These are phyloP conservation scores for Aspergillus arachidicola DNA, from an alignment of 2,329 filamentous ascomycete genomes.

Conservation along the genomic window DNA sequence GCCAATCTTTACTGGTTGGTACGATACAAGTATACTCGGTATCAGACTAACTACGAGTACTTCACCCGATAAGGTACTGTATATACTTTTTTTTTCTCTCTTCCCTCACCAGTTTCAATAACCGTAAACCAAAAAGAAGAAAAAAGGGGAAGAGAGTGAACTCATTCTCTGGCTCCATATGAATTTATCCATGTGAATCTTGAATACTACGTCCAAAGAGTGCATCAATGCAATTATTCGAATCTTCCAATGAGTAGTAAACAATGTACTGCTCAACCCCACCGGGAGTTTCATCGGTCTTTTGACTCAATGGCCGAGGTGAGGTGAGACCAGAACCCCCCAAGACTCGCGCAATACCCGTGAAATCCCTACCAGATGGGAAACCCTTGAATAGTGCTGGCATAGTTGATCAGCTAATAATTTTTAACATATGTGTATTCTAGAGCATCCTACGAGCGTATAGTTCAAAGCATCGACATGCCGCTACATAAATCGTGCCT, in stretches of 20 bases:
- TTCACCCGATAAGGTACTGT: not conserved
- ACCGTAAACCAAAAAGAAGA: not conserved
- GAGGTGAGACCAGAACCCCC: constrained; percentile 1
- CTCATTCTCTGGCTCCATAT: not conserved
- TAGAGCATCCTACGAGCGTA: not conserved
- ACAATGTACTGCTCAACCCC: not conserved
- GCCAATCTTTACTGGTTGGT: constrained; percentile 3
- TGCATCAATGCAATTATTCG: not conserved
- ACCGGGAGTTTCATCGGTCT: not conserved
- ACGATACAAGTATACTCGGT: not conserved
- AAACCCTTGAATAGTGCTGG: not conserved
- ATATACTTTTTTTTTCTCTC: not conserved
- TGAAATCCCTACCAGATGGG: not conserved
- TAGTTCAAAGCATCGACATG: not conserved
- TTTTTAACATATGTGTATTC: not conserved
- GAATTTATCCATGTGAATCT: not conserved
- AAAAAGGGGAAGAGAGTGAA: not conserved
- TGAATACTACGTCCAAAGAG: not conserved
- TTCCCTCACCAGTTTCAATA: too few species aligned
- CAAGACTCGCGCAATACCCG: not conserved
- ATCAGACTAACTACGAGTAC: not conserved
- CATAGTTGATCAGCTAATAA: not conserved
- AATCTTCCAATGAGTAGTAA: not conserved
- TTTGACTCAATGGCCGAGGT: not conserved
- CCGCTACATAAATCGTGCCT: not conserved